phyloP scores from a whole-genome alignment of 768 basidiomycete genomes.

The Ephemerocybe angulata region DNA sequence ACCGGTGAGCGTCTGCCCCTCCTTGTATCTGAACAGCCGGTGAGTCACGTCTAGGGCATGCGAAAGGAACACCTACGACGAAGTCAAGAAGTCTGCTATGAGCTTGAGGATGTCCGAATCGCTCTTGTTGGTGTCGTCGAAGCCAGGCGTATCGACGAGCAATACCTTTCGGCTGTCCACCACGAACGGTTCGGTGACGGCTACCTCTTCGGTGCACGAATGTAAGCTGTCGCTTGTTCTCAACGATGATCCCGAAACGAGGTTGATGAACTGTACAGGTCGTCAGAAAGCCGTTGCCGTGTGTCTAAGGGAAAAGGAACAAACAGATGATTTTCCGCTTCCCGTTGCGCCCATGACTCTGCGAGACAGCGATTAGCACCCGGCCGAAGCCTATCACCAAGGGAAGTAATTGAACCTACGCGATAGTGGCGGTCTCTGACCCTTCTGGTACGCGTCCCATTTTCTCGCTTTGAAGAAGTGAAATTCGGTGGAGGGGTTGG shows the following conservation, averaged over 20 bases:
- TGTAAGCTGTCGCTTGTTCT: constrained; percentile 42
- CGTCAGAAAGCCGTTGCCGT: neutral
- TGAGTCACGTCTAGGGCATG: no score
- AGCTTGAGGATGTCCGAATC: constrained; percentile 47
- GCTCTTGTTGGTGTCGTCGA: constrained; percentile 49
- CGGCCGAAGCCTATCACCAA: neutral
- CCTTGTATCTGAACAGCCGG: constrained; percentile 12
- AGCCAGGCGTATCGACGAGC: constrained; percentile 59
- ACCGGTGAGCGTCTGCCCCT: constrained; percentile 6
- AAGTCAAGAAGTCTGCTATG: constrained; percentile 41
- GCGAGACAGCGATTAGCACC: neutral
- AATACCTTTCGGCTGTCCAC: constrained; percentile 39
- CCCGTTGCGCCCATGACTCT: constrained; percentile 40
- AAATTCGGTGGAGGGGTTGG: no score
- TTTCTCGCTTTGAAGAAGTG: no score
- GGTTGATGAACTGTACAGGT: constrained; percentile 47
- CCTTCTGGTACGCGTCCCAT: no score
- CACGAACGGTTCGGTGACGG: constrained; percentile 38
- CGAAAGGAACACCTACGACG: constrained; percentile 23
- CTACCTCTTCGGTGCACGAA: constrained; percentile 51
- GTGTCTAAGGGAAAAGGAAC: neutral
- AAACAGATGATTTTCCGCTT: constrained; percentile 36
- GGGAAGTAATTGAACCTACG: neutral
- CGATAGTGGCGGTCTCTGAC: no score
- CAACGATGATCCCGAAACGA: constrained; percentile 46